phyloP scores from a whole-genome alignment of 1,139 yeast species.

The Lodderomyces elongisporus region DNA sequence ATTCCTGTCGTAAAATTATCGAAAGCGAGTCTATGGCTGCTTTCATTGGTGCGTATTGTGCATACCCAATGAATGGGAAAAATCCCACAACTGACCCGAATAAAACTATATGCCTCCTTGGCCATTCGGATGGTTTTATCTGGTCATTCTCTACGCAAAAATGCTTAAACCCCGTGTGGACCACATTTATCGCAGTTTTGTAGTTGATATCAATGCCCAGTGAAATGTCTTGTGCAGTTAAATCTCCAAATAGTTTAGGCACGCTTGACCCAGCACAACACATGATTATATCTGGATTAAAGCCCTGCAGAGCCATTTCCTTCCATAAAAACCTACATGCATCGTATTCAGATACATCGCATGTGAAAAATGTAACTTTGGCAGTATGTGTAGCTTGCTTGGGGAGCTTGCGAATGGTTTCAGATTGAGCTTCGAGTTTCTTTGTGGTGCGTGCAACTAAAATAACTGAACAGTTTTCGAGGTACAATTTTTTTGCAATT shows the following conservation, averaged over 20 bases:
- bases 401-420: constrained; percentile 23
- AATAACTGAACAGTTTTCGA: constrained; percentile 57
- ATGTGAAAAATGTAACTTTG: constrained; percentile 43
- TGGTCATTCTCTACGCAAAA: constrained; percentile 20
- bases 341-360: constrained; percentile 63
- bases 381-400: constrained; percentile 19
- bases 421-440: constrained; percentile 48
- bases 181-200: constrained; percentile 62
- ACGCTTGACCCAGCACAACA: constrained; percentile 87
- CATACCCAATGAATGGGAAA: constrained; percentile 87
- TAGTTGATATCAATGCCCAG: constrained; percentile 67
- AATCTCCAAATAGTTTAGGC: constrained; percentile 74
- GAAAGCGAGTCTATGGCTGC: constrained; percentile 76
- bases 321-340: constrained; percentile 41
- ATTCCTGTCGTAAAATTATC: constrained; percentile 76
- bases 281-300: constrained; percentile 66
- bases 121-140: constrained; percentile 1
- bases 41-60: constrained; percentile 86
- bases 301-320: constrained; percentile 15
- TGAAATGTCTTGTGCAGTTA: constrained; percentile 53
- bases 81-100: constrained; percentile 80
- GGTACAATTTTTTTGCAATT: constrained; percentile 57
- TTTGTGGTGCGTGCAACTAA: constrained; percentile 70
- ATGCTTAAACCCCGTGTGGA: constrained; percentile 56
- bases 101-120: constrained; percentile 56